These are phyloP conservation scores for Pneumocystis murina DNA, from an alignment of 1,139 yeast species.

Conservation along the genomic window DNA sequence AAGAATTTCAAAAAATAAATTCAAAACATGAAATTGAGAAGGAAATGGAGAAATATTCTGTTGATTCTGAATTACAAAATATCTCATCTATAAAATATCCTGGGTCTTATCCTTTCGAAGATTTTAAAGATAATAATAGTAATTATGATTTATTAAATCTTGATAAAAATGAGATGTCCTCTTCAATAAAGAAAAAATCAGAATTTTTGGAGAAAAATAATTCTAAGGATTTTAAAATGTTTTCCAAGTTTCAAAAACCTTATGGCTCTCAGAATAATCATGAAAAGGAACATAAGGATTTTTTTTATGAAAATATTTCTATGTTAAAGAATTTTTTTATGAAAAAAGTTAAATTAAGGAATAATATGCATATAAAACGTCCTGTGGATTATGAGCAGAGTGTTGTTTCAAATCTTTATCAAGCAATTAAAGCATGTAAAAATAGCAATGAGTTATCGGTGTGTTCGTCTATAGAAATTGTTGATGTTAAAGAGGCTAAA, in stretches of 20 bases:
- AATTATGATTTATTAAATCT: not conserved
- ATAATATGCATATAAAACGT: not conserved
- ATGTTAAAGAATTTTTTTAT: not conserved
- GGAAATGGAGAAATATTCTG: not conserved
- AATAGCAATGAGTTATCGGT: not conserved
- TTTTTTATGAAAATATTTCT: not conserved
- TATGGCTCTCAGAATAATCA: not conserved
- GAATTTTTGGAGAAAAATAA: not conserved
- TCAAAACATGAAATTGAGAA: not conserved
- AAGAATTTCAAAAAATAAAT: slow-evolving; percentile 5
- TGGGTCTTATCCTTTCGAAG: not conserved
- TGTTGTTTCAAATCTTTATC: not conserved
- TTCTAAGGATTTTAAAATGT: not conserved
- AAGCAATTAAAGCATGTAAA: not conserved
- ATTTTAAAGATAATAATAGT: not conserved
- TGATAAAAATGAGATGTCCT: not conserved
- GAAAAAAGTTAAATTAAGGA: not conserved
- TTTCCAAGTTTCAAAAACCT: not conserved
- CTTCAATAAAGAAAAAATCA: not conserved
- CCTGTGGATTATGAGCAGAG: not conserved
- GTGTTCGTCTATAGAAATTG: not conserved
- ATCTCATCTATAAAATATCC: not conserved
- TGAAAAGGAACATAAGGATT: not conserved
- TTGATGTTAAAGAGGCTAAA: not conserved
- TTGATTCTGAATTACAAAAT: not conserved